Base-by-base conservation (phyloP, 495 filamentous ascomycete genomes). In the Gamarada debralockiae region DNA sequence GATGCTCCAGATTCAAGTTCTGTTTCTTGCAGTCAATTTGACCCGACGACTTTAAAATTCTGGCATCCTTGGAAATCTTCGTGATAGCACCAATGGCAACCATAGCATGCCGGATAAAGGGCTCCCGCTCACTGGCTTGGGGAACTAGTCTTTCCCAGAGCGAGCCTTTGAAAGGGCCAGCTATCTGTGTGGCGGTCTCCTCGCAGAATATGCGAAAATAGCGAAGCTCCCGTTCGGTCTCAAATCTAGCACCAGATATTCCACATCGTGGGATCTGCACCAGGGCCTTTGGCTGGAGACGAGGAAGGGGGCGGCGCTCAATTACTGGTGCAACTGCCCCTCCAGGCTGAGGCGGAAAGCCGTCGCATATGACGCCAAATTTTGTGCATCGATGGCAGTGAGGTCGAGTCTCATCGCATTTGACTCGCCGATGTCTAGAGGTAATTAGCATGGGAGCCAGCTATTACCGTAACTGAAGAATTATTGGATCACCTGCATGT, bases 21-120 rank as follows among this genome's bases (percentile, higher is more conserved):
- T 15, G 12, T 8, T 14, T 40, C 37, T 6, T 17, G 17, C n/a
- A 6, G n/a, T n/a, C n/a, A n/a, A n/a, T n/a, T n/a, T n/a, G n/a
- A n/a, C n/a, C n/a, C n/a, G n/a, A n/a, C n/a, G n/a, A n/a, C 21
- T 25, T 13, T 6, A 6, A 20, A 39, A 4, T 15, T 23, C 14
- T 25, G 23, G 18, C 20, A 12, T 25, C 21, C 20, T 13, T 45
- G 3, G 20, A 25, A 4, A 74, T 78, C 56, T 82, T 76, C 52
- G 83, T 82, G 17, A 83, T 66, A 0, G 80, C 76, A 25, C 77
- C 77, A 17, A 87, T 65, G 24, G 83, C 83, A 14, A 85, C 70
- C 1, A 83, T 72, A 8, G 82, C 79, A 61, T 86, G 81, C 20
- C 77, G 73, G 44, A 86, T 78, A 13, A 75, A 70, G 3, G 81